Evolutionary conservation across 129 eudicot genomes (phyloP), one percentile per base, ranked within the genome.

Genomic region (sunflower (Helianthus annuus)): DNA sequence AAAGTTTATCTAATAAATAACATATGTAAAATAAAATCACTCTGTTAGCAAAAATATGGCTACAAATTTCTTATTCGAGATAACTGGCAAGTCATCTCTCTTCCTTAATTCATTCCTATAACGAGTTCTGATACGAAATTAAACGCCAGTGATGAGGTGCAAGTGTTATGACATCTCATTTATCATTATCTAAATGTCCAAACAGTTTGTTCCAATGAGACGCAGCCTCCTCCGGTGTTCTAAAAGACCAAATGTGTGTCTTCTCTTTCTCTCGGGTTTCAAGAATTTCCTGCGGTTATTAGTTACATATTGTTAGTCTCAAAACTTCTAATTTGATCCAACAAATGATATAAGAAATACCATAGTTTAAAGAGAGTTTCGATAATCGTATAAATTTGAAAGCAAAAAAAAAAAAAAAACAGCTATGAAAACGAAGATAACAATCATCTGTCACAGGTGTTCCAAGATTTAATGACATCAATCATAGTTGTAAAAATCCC

Each of bases 171-270:
- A 19, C 2, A 48, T 5, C 66, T 70, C 19, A 70, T 48, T 69
- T 52, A 3, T 22, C 63, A 63, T 84, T 74, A 74, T 81, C 84
- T 66, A 79, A 54, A 66, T 85, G 80, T 46, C 87, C 85, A 73
- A 68, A 85, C 15, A 70, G 1, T 57, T 70, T 77, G 16, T 80
- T 70, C 90, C 90, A 85, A 57, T 80, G 42, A 67, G 85, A 52
- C 1, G 84, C 81, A 0, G 92, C 96, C 80, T 88, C 97, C 55
- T 88, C 83, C 0, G 88, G 92, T 13, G 97, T 77, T 64, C 96
- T 84, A 54, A 82, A 79, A n/a, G 88, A 53, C 96, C 97, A 91
- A 54, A 91, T 85, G 56, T 86, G 96, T 17, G 69, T 40, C 82
- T 76, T 72, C 11, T 75, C 81, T 71, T 88, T 91, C 75, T 91